Conservation (phyloP, 2,329 filamentous ascomycete species). For the Gaeumannomyces sp. region DNA sequence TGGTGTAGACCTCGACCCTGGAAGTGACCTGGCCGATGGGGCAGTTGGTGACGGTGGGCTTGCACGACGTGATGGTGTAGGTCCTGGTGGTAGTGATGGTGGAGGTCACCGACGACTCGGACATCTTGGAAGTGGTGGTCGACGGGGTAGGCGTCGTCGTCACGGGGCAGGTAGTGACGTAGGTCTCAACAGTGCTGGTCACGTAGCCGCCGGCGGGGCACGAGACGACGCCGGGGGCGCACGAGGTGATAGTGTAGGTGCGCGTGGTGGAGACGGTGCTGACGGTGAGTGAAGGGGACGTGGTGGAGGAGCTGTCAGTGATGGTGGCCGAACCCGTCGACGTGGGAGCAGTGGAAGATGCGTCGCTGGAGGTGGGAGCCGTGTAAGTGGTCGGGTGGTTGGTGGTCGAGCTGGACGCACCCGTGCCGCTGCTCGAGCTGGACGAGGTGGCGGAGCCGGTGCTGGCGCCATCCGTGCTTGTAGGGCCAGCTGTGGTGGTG, state of each 20-base stretch:
- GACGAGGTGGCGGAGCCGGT: too few relatives aligned
- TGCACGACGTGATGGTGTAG: conserved; percentile 24
- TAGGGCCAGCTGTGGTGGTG: conserved; percentile 6
- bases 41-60: conserved; percentile 23
- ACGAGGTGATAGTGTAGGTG: conserved; percentile 23
- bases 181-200: conserved; percentile 22
- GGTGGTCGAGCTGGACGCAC: conserved; percentile 16
- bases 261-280: conserved; percentile 16
- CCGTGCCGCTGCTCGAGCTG: too few relatives aligned
- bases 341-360: conserved; percentile 21
- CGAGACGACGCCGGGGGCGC: conserved; percentile 20
- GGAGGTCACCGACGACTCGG: conserved; percentile 10
- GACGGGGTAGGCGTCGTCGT: background rate
- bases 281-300: conserved; percentile 3
- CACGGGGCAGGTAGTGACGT: conserved; percentile 35
- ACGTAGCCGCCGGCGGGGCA: conserved; percentile 21
- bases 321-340: conserved; percentile 26
- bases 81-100: conserved; percentile 17
- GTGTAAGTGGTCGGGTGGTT: conserved; percentile 24
- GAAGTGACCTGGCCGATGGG: conserved; percentile 21
- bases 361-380: conserved; percentile 21
- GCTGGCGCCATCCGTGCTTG: too few relatives aligned
- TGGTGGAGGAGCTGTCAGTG: conserved; percentile 28
- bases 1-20: conserved; percentile 28
- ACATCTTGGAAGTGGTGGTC: background rate